These are phyloP conservation scores for Zygoascus sp. DNA, from an alignment of 1,139 yeast genomes.

Conservation along the genomic window DNA sequence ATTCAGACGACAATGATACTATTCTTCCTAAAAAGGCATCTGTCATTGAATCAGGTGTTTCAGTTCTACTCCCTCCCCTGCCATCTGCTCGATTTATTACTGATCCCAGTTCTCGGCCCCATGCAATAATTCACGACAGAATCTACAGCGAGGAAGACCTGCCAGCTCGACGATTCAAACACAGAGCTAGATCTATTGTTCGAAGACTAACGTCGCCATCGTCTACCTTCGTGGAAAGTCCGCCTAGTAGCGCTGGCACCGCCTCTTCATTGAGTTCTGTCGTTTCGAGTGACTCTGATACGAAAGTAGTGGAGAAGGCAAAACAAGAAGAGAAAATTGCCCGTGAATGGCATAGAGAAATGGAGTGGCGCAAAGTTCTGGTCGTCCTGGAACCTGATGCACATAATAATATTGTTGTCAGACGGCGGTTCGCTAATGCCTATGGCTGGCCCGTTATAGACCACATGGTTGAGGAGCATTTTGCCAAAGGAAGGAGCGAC, in stretches of 20 bases:
- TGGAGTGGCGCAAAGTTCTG: constrained; percentile 90
- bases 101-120: constrained; percentile 56
- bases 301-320: constrained; percentile 36
- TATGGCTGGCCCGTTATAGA: constrained; percentile 95
- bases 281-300: constrained; percentile 11
- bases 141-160: constrained; percentile 60
- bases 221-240: background rate
- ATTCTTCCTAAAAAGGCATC: constrained; percentile 63
- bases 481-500: constrained; percentile 28
- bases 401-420: constrained; percentile 85
- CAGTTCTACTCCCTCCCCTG: constrained; percentile 78
- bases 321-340: constrained; percentile 80
- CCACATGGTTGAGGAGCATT: constrained; percentile 69
- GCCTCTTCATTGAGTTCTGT: constrained; percentile 10
- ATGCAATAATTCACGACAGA: constrained; percentile 72
- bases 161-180: constrained; percentile 44
- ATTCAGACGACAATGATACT: constrained; percentile 16
- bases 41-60: constrained; percentile 75
- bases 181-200: constrained; percentile 5
- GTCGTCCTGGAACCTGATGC: constrained; percentile 90
- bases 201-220: background rate
- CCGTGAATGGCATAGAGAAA: constrained; percentile 74
- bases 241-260: too few species aligned
- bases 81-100: constrained; percentile 68
- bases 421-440: constrained; percentile 87